Base-by-base conservation (phyloP, 768 basidiomycete genomes). In the Pholiota conissans region DNA sequence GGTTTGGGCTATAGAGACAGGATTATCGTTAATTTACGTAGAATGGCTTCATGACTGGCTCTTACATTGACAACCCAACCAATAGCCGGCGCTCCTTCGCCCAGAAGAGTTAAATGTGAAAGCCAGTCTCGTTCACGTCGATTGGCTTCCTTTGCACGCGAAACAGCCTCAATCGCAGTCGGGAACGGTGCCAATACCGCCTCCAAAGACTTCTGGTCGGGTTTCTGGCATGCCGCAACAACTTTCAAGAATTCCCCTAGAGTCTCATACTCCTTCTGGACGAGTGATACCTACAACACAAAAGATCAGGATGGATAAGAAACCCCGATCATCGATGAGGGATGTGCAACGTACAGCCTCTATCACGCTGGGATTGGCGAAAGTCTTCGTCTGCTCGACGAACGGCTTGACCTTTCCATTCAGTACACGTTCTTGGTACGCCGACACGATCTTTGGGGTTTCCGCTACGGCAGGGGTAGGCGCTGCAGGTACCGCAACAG, bases 11-110 rank as follows among this genome's bases (percentile, higher is more conserved):
- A 78, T n/a, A 16, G 79, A 82, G 30, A 28, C 18, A 50, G 9
- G 45, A 32, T 6, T n/a, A 48, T 50, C 11, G 42, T 39, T 39
- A 26, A 27, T 26, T 47, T 20, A 11, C 24, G 1, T n/a, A 28
- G 4, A 11, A 13, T 22, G 30, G n/a, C 20, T 18, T 52, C 35
- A 39, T 16, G 7, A 20, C 13, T 35, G 3, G 7, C 22, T 77
- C 92, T 71, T 65, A 95, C 95, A 50, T 84, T 77, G 29, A 86
- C 81, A 40, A 98, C 85, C 97, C 97, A 99, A 22, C 89, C 95
- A 60, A 93, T 85, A 18, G 80, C 84, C 4, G 89, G 81, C 0
- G 84, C 87, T 18, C 91, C 93, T 66, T 95, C 95, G 2, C 87
- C 84, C n/a, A 97, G 78, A 24, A 86, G 83, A 28, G 84, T 86